Base-by-base conservation (phyloP, 2,329 filamentous ascomycete species). In the Aspergillus sergii region DNA sequence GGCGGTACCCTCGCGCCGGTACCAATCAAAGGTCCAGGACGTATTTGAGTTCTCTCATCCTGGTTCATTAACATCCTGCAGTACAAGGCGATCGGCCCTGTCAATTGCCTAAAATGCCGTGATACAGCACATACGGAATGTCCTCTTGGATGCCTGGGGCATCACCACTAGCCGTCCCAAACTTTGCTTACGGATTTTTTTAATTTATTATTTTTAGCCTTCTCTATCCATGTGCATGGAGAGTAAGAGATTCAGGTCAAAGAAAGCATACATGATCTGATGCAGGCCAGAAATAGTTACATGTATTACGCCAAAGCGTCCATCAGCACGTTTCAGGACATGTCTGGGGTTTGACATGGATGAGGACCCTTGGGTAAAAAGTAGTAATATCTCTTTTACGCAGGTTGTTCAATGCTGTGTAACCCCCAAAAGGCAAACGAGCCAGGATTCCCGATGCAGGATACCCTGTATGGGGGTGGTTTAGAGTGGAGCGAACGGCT, bases 31-130 rank as follows among this genome's bases (percentile, higher is more conserved):
- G 56, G 56, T 51, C 63, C 64, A 58, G 69, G 28, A 72, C 69
- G 70, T 74, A 75, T 76, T 76, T 76, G 74, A 75, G 71, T 75
- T 75, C 64, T 48, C 73, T 70, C 72, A 56, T 56, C 21, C 57
- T 56, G 19, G 28, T 45, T 62, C 39, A 32, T 63, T 67, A 68
- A 63, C 59, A 34, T 55, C 51, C 60, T 55, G 59, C 65, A 63
- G 60, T 66, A 64, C 69, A 70, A 63, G 14, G 69, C 26, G 71
- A 71, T 72, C 63, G 64, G n/a, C 70, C 69, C 65, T 70, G 71
- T 71, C 68, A 67, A 26, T 61, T 68, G 53, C 64, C 66, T 58
- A 46, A 61, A 59, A 60, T 58, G 55, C 16, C 12, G 11, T 36
- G 34, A 36, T 36, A 36, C 14, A 16, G 4, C 34, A 36, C 23